Evolutionary conservation across 257 asterid genomes (phyloP).

Genomic region (Solanum arcanum): DNA sequence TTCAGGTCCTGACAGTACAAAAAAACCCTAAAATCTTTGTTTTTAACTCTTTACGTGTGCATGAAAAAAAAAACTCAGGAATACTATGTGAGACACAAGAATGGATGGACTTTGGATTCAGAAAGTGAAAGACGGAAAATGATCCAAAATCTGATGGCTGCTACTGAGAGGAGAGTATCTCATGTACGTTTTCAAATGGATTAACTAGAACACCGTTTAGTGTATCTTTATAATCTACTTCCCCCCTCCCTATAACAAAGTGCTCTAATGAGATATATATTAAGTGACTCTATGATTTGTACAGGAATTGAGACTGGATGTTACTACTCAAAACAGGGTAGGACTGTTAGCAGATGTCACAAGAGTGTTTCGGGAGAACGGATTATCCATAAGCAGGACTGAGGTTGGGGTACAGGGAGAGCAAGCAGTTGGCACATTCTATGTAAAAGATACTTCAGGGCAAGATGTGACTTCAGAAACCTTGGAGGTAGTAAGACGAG

Average conservation of each 20-base stretch:
- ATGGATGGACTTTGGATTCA: conserved; percentile 34
- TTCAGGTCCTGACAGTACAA: background rate
- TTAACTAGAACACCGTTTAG: background rate
- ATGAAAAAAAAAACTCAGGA: conserved; percentile 30
- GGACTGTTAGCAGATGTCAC: conserved; percentile 70
- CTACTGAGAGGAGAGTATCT: conserved; percentile 66
- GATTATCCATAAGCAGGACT: conserved; percentile 59
- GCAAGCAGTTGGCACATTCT: conserved; percentile 72
- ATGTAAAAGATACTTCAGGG: conserved; percentile 59
- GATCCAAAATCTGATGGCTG: conserved; percentile 61
- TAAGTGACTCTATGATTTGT: background rate
- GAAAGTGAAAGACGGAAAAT: conserved; percentile 44
- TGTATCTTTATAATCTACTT: background rate
- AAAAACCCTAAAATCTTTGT: background rate
- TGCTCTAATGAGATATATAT: background rate
- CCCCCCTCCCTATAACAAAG: background rate
- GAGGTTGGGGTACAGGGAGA: conserved; percentile 60
- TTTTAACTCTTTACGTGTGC: background rate
- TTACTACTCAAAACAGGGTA: conserved; percentile 40
- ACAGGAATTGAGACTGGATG: conserved; percentile 61
- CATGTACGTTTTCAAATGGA: conserved; percentile 27
- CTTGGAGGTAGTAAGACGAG: conserved; percentile 43
- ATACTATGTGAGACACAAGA: conserved; percentile 50
- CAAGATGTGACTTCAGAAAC: conserved; percentile 29
- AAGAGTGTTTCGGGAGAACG: conserved; percentile 64